Base-by-base conservation (phyloP, 768 basidiomycete species). In the Exidia glandulosa region DNA sequence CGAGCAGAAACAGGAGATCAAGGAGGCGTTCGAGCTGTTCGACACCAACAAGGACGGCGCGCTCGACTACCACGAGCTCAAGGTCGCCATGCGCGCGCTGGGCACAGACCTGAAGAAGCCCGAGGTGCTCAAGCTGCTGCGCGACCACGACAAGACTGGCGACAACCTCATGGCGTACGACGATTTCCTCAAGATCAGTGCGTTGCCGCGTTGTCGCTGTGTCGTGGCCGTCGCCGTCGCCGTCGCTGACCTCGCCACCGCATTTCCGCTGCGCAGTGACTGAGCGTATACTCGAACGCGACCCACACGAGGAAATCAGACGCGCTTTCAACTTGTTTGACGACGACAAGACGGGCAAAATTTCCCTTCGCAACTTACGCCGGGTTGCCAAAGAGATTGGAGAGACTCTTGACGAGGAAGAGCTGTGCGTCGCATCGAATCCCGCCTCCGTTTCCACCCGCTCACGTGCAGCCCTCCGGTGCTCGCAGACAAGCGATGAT, bases 31-130 rank as follows among this genome's bases (percentile, higher is more conserved):
- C 68, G 95, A 98, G 73, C 85, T 99, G 59, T 99, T 99, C 70
- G 96, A 99, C 75, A 90, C 94, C 50, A 96, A 99, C 80, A 96
- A 97, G 77, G 96, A 99, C 69, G 91, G 91, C 33, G 85, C 81
- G 57, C 79, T 98, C 60, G 96, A 97, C 75, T 98, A 98, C 74
- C 96, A 99, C 75, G 96, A 99, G 71, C 81, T 98, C 67, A 99
- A 98, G 73, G 96, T 99, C 67, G 94, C 95, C 57, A 94, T 99
- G 91, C 82, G 96, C 50, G 96, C 96, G 1, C 75, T 99, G 61
- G 96, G 96, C 1, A 98, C 98, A 70, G 96, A 98, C 71, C 71
- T 96, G 75, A 98, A 98, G 79, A 99, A 98, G 76, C 92, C 92
- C 0, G 96, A 99, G 72, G 94, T 99, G 47, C 76, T 99, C 65